Evolutionary conservation across 2,329 filamentous ascomycete species (phyloP).

Genomic region (Aaosphaeria arxii): DNA sequence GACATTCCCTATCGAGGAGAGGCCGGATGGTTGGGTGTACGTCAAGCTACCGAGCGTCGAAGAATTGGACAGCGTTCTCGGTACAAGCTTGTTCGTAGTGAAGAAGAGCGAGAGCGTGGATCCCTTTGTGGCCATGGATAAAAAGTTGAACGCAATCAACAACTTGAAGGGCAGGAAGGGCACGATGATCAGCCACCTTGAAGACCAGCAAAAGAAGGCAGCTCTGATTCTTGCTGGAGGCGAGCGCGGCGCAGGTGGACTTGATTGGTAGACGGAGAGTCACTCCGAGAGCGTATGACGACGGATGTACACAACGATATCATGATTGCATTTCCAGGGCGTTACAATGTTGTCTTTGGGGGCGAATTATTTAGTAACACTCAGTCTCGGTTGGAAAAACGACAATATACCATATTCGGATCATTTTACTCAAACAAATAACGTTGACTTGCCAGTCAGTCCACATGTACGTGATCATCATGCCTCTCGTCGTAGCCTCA

Average conservation of each 20-base stretch:
- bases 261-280: constrained; percentile 42
- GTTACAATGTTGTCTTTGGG: too few relatives aligned
- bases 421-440: too few relatives aligned
- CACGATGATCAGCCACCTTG: constrained; percentile 43
- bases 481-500: too few relatives aligned
- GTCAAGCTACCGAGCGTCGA: constrained; percentile 75
- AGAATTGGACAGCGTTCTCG: constrained; percentile 75
- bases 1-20: constrained; percentile 73
- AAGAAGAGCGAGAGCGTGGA: constrained; percentile 64
- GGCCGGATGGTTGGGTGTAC: constrained; percentile 75
- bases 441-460: too few relatives aligned
- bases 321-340: neutral
- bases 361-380: too few relatives aligned
- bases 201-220: constrained; percentile 42
- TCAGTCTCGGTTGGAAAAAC: too few relatives aligned
- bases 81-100: constrained; percentile 76
- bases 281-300: too few relatives aligned
- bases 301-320: neutral
- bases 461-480: too few relatives aligned
- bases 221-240: constrained; percentile 45
- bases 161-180: constrained; percentile 54
- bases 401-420: too few relatives aligned
- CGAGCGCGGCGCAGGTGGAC: constrained; percentile 40
- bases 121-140: constrained; percentile 57
- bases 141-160: constrained; percentile 47